Conservation (phyloP, 2,329 filamentous ascomycete genomes). For the Fusarium sambucinum region DNA sequence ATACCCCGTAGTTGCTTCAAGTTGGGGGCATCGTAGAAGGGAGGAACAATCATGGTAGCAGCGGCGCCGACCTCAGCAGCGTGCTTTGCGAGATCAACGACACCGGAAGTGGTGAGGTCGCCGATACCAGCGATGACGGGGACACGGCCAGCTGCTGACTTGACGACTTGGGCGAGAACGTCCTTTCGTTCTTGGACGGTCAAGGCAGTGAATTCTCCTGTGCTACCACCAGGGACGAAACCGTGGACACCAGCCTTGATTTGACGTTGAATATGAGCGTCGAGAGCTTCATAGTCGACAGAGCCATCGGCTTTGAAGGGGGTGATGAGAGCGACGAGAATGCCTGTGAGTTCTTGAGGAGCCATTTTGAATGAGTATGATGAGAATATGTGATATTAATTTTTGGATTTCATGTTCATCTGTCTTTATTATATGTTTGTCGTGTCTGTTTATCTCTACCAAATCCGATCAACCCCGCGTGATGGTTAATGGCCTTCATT, state of each 20-base stretch:
- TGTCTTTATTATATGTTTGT: conserved; percentile 29
- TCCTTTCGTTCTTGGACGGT: conserved; percentile 59
- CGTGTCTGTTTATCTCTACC: background rate
- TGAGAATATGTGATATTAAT: background rate
- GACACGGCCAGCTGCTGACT: conserved; percentile 55
- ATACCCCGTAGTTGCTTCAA: conserved; percentile 53
- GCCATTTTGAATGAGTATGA: conserved; percentile 32
- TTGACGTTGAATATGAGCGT: conserved; percentile 59
- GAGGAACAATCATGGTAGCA: conserved; percentile 63
- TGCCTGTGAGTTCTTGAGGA: conserved; percentile 52
- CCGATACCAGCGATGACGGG: conserved; percentile 60
- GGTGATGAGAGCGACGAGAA: conserved; percentile 63
- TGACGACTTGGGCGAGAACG: conserved; percentile 53
- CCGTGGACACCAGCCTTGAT: conserved; percentile 61
- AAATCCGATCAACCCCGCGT: conserved; percentile 33
- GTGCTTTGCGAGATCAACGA: conserved; percentile 51
- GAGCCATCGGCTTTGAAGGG: conserved; percentile 59
- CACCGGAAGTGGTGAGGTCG: conserved; percentile 54
- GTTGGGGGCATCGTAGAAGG: conserved; percentile 61
- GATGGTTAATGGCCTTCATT: conserved; percentile 3
- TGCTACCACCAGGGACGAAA: conserved; percentile 62
- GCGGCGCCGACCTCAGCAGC: conserved; percentile 52
- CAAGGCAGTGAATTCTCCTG: conserved; percentile 62
- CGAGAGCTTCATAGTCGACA: conserved; percentile 53
- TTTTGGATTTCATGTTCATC: background rate